Percentiles rank a stretch among this genome's conserved stretches.
phyloP scores from a whole-genome alignment of 495 filamentous ascomycete genomes.

The Filosporella fistucella region DNA sequence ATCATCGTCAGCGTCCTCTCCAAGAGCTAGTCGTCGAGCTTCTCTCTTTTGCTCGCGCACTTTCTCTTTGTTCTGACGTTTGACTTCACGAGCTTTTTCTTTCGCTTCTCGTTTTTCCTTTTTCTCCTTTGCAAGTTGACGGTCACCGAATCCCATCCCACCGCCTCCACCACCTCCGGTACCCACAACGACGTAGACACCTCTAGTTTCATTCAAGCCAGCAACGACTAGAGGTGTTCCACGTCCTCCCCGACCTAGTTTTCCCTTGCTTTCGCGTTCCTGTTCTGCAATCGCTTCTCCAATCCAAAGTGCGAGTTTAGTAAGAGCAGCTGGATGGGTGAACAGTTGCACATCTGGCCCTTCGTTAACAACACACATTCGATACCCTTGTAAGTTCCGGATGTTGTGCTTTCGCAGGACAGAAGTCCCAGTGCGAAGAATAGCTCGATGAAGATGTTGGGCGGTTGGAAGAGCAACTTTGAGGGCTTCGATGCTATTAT shows the following conservation, averaged over 20 bases:
- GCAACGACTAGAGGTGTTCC: constrained; percentile 87
- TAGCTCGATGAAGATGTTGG: constrained; percentile 84
- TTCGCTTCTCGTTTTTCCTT: constrained; percentile 55
- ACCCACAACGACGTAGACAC: constrained; percentile 85
- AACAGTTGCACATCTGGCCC: constrained; percentile 86
- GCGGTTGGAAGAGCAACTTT: constrained; percentile 75
- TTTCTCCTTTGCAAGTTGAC: constrained; percentile 57
- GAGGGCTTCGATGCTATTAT: constrained; percentile 64
- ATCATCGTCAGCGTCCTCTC: constrained; percentile 56
- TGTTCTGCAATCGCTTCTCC: constrained; percentile 88
- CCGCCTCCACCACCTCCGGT: constrained; percentile 70
- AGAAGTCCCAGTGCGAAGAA: constrained; percentile 87
- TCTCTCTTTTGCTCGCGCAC: constrained; percentile 57
- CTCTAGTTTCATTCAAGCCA: constrained; percentile 79
- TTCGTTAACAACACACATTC: constrained; percentile 94
- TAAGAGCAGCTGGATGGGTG: constrained; percentile 84
- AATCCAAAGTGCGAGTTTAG: constrained; percentile 90
- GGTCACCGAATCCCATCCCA: constrained; percentile 43
- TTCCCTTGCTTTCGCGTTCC: constrained; percentile 69
- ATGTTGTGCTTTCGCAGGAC: constrained; percentile 93
- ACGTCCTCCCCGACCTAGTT: constrained; percentile 59
- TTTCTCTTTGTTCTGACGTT: constrained; percentile 52
- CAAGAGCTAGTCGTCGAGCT: constrained; percentile 32
- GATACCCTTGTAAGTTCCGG: constrained; percentile 82
- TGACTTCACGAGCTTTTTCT: constrained; percentile 53